Conservation (phyloP, 2,329 filamentous ascomycete species). For the Blastomyces parvus region DNA sequence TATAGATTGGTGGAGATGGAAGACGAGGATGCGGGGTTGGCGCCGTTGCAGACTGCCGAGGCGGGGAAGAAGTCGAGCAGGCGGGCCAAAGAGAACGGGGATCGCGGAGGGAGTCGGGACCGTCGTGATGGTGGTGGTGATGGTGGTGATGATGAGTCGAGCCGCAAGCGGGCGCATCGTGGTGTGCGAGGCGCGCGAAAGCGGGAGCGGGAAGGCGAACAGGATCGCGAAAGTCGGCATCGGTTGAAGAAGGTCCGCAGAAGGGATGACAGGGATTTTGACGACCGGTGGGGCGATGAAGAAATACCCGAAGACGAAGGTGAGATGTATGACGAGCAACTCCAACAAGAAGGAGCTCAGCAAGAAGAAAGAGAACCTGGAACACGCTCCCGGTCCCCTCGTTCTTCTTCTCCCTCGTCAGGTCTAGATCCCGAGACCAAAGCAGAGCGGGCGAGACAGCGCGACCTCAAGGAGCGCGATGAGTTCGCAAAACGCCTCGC, state of each 20-base stretch:
- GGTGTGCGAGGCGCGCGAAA: constrained; percentile 27
- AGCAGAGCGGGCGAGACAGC: constrained; percentile 50
- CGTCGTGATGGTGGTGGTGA: constrained; percentile 13
- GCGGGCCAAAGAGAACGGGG: constrained; percentile 23
- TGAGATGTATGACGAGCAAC: constrained; percentile 37
- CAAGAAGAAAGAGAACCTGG: not conserved
- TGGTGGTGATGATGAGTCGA: constrained; percentile 6
- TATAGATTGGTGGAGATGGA: constrained; percentile 49
- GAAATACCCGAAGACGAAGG: constrained; percentile 38
- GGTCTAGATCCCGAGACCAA: constrained; percentile 53
- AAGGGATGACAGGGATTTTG: constrained; percentile 49
- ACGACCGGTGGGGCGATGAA: constrained; percentile 76
- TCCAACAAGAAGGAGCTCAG: constrained; percentile 26
- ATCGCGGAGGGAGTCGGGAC: constrained; percentile 16
- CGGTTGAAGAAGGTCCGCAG: constrained; percentile 44
- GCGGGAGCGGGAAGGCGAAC: constrained; percentile 32
- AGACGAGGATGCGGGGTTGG: constrained; percentile 30
- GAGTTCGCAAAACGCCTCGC: constrained; percentile 69
- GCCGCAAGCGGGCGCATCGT: constrained; percentile 7
- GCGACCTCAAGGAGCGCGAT: constrained; percentile 65
- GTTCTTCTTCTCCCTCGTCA: constrained; percentile 29
- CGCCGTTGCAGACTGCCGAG: constrained; percentile 27
- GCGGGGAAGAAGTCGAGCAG: constrained; percentile 28
- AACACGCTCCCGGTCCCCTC: constrained; percentile 16
- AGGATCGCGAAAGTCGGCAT: constrained; percentile 32